These are phyloP conservation scores for Rauvolfia tetraphylla DNA, from an alignment of 257 asterid species.

Conservation along the genomic window DNA sequence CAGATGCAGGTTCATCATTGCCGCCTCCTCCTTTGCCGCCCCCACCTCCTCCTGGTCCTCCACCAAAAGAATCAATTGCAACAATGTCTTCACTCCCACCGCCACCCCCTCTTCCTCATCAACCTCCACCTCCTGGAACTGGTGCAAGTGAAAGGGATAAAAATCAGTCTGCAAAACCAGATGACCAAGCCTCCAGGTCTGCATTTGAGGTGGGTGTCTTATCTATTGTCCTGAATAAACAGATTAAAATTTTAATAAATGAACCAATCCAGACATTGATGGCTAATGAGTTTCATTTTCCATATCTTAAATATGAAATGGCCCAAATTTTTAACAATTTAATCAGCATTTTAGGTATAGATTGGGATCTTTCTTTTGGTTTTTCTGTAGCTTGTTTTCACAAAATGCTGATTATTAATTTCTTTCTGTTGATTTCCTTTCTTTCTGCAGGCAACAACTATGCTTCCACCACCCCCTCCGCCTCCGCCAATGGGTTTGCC, in stretches of 20 bases:
- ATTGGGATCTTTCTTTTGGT: neutral
- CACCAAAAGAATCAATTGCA: conserved; percentile 66
- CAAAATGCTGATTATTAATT: conserved; percentile 22
- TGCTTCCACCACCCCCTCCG: conserved; percentile 75
- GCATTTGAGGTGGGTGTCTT: conserved; percentile 49
- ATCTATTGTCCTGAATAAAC: neutral
- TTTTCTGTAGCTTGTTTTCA: conserved; percentile 20
- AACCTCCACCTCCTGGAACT: conserved; percentile 71
- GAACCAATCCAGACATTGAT: neutral
- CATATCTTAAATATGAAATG: neutral
- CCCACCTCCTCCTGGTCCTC: conserved; percentile 94
- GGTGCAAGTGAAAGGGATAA: conserved; percentile 45
- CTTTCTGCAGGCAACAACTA: conserved; percentile 40
- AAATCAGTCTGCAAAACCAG: conserved; percentile 37
- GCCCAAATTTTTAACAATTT: neutral
- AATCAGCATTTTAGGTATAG: neutral
- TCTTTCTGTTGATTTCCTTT: conserved; percentile 1
- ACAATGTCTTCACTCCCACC: conserved; percentile 55
- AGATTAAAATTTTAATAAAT: neutral
- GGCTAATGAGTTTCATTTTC: neutral
- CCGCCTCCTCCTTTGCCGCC: conserved; percentile 62
- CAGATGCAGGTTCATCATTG: conserved; percentile 40
- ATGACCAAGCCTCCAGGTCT: conserved; percentile 45
- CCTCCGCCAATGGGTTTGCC: conserved; percentile 45
- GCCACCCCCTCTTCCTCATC: conserved; percentile 54